Base-by-base conservation (phyloP, 2,329 filamentous ascomycete species). In the Huntiella abstrusa region DNA sequence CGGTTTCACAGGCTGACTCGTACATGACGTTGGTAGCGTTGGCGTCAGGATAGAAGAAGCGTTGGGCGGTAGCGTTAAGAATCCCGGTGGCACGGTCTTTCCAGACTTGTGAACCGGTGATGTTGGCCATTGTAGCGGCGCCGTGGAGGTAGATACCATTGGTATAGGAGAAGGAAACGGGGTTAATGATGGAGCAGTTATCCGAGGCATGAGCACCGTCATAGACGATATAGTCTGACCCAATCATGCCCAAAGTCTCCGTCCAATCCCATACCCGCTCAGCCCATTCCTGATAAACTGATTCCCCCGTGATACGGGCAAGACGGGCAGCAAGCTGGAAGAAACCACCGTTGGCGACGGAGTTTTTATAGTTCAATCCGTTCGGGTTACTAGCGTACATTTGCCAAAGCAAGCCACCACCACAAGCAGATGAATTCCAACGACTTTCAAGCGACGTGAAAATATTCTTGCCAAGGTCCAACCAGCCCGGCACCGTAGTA, bases 301-400 rank as follows among this genome's bases (percentile, higher is more conserved):
- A 59, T 54, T 83, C 78, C 12, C 74, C 75, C 0, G 78, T 83
- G 50, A 74, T 77, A 41, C 78, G 73, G 19, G 78, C 80, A 11
- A 88, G 68, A 13, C 83, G 77, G 1, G 84, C 82, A 3, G 80
- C 77, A 10, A 93, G 68, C 55, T 87, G 80, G 60, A 92, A 87
- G 57, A 91, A 75, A n/a, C 77, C 78, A 37, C 82, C 83, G 59
- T 91, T 91, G 51, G 77, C 78, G 54, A 87, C 74, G 4, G 50
- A 39, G 63, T 88, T 88, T 62, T 87, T 91, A 70, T 92, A 91
- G 55, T 75, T 70, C 58, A 86, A 78, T 11, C 84, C 85, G 51
- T 76, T 76, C 41, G 65, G 64, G 57, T 92, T 88, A 54, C 71
- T 73, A 1, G 70, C 63, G 58, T 79, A 87, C 53, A 93, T 85